Evolutionary conservation across 2,329 filamentous ascomycete species (phyloP), one percentile per base, ranked within the genome.

Genomic region (Venturia aucupariae): DNA sequence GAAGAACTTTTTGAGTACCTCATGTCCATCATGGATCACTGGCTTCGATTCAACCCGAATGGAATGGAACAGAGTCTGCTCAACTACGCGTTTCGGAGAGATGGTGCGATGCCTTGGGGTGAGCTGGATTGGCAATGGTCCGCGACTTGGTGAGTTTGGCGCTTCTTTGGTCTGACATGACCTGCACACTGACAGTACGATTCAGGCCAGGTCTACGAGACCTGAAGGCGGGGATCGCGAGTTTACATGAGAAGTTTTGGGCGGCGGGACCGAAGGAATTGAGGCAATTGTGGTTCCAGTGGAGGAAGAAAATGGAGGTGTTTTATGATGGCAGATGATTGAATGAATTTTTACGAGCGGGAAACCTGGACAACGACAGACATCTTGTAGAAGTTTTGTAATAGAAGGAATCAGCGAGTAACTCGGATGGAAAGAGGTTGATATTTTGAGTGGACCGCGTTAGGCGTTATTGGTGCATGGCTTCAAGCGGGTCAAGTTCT

Each of bases 241-340:
- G 32, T 27, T 44, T 66, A n/a, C 64, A 66, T 51, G 64, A 66
- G 30, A 66, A 66, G 39, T 66, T 64, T 22, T 66, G 64, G 64
- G 63, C 51, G 30, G 35, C 51, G 4, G 51, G 51, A 57, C 51
- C 51, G 7, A 35, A 57, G 51, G 30, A 57, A n/a, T 57, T 57
- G 51, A 57, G 27, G 51, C 51, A 35, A 5, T 27, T 57, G 27
- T 57, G 51, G 51, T 57, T 57, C 35, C 5, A 32, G 27, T 57
- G 51, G 51, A 57, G 11, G 51, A 57, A 57, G 27, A 32, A 22
- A 17, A 57, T 57, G 51, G 51, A 57, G 51, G 30, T 30, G 15
- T 57, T 57, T n/a, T 35, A 57, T 35, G 51, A 57, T 35, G 51
- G 51, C 27, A 35, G 35, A n/a, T 35, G 51, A 57, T 27, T 8